Evolutionary conservation across 164 flowering plant genomes (phyloP).

Genomic region (Amborella trichopoda): DNA sequence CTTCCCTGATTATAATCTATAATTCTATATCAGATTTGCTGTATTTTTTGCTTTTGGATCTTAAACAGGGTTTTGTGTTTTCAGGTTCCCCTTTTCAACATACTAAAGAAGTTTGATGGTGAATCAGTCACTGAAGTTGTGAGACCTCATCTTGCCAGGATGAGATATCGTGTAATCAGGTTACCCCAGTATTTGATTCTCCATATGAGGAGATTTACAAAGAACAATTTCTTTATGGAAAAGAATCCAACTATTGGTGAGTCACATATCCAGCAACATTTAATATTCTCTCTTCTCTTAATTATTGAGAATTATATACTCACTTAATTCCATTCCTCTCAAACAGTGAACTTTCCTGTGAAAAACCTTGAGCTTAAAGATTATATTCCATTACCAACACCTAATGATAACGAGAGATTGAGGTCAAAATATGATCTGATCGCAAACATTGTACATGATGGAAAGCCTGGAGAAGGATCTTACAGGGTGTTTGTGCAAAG

Average conservation of each 20-base stretch:
- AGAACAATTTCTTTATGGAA: slow-evolving; percentile 89
- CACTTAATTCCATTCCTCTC: slow-evolving; percentile 3
- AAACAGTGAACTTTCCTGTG: slow-evolving; percentile 90
- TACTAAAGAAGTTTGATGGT: slow-evolving; percentile 93
- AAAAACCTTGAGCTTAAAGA: slow-evolving; percentile 94
- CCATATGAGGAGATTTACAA: slow-evolving; percentile 95
- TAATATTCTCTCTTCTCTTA: background rate
- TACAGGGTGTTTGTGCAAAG: slow-evolving; percentile 96
- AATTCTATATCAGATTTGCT: too few species aligned
- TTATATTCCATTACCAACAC: slow-evolving; percentile 77
- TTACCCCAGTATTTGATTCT: slow-evolving; percentile 83
- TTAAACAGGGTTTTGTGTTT: background rate
- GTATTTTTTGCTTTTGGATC: too few species aligned
- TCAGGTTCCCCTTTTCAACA: slow-evolving; percentile 89
- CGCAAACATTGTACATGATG: slow-evolving; percentile 96
- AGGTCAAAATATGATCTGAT: slow-evolving; percentile 86
- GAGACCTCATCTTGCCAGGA: slow-evolving; percentile 87
- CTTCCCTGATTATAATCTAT: too few species aligned
- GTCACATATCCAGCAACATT: slow-evolving; percentile 6
- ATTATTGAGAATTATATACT: background rate
- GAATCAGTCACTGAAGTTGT: slow-evolving; percentile 89
- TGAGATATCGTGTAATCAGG: slow-evolving; percentile 84
- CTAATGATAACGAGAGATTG: slow-evolving; percentile 46
- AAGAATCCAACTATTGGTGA: slow-evolving; percentile 97
- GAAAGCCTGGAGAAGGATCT: slow-evolving; percentile 87